phyloP scores from a whole-genome alignment of 306 rosid genomes.

The Lathyrus sativus region DNA sequence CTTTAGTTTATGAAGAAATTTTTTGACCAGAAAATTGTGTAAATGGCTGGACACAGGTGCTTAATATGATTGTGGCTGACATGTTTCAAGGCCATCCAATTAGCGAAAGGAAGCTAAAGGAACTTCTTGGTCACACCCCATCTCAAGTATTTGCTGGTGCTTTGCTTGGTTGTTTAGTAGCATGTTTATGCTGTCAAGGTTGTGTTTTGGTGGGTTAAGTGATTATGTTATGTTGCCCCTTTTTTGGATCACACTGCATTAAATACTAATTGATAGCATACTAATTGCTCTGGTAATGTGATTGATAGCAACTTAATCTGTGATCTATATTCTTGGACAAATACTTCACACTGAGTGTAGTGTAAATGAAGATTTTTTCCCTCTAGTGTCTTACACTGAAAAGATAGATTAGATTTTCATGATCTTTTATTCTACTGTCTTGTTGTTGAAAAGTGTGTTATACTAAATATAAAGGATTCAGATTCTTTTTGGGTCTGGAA shows the following conservation, averaged over 20 bases:
- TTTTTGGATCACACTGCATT: slow-evolving; percentile 31
- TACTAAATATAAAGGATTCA: too few relatives aligned
- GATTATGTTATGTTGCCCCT: slow-evolving; percentile 14
- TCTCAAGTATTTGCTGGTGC: slow-evolving; percentile 93
- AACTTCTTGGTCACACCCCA: slow-evolving; percentile 88
- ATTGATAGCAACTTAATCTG: slow-evolving; percentile 14
- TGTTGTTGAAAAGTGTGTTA: too few relatives aligned
- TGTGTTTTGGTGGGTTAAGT: slow-evolving; percentile 46
- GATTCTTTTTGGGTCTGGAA: too few relatives aligned
- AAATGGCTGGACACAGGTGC: slow-evolving; percentile 58
- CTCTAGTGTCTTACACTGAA: not conserved
- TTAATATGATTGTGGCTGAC: slow-evolving; percentile 84
- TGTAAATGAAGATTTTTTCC: slow-evolving; percentile 4
- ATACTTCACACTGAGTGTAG: slow-evolving; percentile 11
- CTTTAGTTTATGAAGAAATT: slow-evolving; percentile 9
- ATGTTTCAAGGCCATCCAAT: slow-evolving; percentile 88
- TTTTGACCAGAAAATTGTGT: slow-evolving; percentile 16
- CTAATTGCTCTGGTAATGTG: slow-evolving; percentile 8
- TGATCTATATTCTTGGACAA: slow-evolving; percentile 5
- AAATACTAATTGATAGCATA: not conserved
- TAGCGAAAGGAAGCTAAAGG: slow-evolving; percentile 87
- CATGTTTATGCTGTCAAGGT: slow-evolving; percentile 72
- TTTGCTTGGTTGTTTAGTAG: slow-evolving; percentile 68
- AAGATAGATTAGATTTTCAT: not conserved
- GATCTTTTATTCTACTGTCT: not conserved